Percentiles rank a stretch among this genome's conserved stretches.
Conservation (phyloP, 768 basidiomycete species). For the Amyloporia xantha region DNA sequence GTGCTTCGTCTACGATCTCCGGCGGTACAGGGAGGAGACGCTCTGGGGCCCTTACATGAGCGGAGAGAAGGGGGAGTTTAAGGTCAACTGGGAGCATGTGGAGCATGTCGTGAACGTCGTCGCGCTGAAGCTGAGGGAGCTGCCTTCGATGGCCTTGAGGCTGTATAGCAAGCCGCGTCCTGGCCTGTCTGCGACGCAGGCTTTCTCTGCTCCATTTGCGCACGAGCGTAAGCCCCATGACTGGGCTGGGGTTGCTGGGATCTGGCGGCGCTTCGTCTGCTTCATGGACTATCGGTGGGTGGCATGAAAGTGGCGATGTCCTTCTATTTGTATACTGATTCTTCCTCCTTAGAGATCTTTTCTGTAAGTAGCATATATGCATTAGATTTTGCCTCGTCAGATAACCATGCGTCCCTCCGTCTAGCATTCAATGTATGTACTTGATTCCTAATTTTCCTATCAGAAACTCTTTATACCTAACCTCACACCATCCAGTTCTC, state of each 20-base stretch:
- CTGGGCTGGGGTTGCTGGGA: constrained; percentile 74
- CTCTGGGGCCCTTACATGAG: constrained; percentile 54
- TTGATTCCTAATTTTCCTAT: not conserved
- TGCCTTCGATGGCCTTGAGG: constrained; percentile 18
- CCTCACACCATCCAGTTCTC: constrained; percentile 13
- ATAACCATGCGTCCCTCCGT: not conserved
- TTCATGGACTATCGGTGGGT: constrained; percentile 72
- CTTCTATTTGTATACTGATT: not conserved
- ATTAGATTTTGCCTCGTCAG: too few relatives aligned
- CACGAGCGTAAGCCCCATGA: constrained; percentile 32
- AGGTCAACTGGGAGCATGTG: constrained; percentile 59
- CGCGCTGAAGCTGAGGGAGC: constrained; percentile 21
- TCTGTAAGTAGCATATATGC: constrained; percentile 35
- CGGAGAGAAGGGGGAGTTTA: constrained; percentile 17
- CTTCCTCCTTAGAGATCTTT: constrained; percentile 33
- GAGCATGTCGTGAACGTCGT: constrained; percentile 40
- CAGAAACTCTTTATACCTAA: not conserved
- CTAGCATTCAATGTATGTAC: constrained; percentile 25
- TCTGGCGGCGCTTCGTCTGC: constrained; percentile 68
- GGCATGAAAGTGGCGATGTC: constrained; percentile 5
- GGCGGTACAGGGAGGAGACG: constrained; percentile 44
- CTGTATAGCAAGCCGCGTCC: constrained; percentile 38
- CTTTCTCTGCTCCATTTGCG: constrained; percentile 46
- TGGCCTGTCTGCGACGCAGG: constrained; percentile 44
- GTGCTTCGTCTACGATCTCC: constrained; percentile 57